Evolutionary conservation across 768 basidiomycete species (phyloP), one percentile per base, ranked within the genome.

Genomic region (Symmetrospora coprosmae): DNA sequence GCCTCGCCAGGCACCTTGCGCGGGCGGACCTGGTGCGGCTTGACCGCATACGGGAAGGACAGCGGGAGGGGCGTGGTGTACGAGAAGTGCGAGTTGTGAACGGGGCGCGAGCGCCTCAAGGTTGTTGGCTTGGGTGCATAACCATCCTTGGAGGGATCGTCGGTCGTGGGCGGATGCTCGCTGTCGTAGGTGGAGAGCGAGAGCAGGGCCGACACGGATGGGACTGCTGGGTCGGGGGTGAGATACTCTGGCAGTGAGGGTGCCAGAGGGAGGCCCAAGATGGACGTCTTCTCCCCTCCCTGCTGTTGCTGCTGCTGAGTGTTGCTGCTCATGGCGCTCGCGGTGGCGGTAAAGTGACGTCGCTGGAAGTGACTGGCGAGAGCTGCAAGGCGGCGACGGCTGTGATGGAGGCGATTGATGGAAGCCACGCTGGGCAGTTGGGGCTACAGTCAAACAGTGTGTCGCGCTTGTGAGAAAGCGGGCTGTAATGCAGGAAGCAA

Each of bases 51-150:
- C 0, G 91, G 92, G 72, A 94, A 96, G 2, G 82, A 74, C 0
- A 85, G 62, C 8, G 88, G 87, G 64, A 87, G 78, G 0, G 92
- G 91, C 2, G 85, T 78, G 55, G 87, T 82, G 69, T 82, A 81
- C n/a, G 84, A 79, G 72, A 81, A 90, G 71, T 90, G 87, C 3
- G 79, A 78, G 38, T 77, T 70, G 0, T 75, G 69, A 11, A 66
- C 48, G 37, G 61, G 64, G 4, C 68, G 7, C 0, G 56, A 51
- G 21, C 66, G 48, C 17, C 68, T 23, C 3, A 65, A 45, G 62
- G 65, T 66, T 5, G 56, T 52, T 6, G 68, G 68, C 28, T 39
- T 59, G 23, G 51, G 40, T 6, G 21, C 46, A 28, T 60, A 60
- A 13, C n/a, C 51, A 21, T 53, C 51, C 19, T 45, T 13, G 21